Base-by-base conservation (phyloP, 306 rosid genomes). In the Castanea sativa region DNA sequence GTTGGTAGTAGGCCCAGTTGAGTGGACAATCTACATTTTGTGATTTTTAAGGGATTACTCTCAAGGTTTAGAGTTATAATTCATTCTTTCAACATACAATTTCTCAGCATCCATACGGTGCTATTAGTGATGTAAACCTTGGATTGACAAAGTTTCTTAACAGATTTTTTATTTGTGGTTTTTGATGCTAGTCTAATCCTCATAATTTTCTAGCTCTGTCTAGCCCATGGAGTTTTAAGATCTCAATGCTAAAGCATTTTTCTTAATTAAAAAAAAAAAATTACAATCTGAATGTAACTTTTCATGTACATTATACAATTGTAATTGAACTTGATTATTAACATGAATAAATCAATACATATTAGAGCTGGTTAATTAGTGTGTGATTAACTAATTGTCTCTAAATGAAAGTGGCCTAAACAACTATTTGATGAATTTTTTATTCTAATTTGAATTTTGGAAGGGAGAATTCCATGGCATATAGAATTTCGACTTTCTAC, bases 1-100 rank as follows among this genome's bases (percentile, higher is more conserved):
- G 16, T 49, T 65, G 59, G 32, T 59, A 71, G 74, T 70, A 68
- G 74, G 74, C 43, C 78, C 76, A 73, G 81, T 70, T 69, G 76
- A 69, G 79, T 57, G 69, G 56, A 55, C 82, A 30, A 30, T 64
- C 70, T 30, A 35, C 51, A 67, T 67, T 19, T 33, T 67, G 25
- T 21, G 27, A 67, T 67, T 30, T 43, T 23, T 35, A 61, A 69
- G 77, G 51, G 19, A 30, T 53, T 32, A 6, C 32, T 23, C 19
- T 41, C 16, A 18, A n/a, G 57, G 71, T 9, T 75, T 4, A 27
- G 21, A 41, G 57, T 55, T 35, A 32, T 5, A 9, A 45, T 71
- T 23, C 58, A 25, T 58, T 30, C 29, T 27, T 30, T 52, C 3
- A 38, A 4, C 51, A 6, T 32, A 25, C 15, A 19, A 35, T 78